These are phyloP conservation scores for Dictyophora rubrovolvata DNA, from an alignment of 768 basidiomycete species.

Conservation along the genomic window DNA sequence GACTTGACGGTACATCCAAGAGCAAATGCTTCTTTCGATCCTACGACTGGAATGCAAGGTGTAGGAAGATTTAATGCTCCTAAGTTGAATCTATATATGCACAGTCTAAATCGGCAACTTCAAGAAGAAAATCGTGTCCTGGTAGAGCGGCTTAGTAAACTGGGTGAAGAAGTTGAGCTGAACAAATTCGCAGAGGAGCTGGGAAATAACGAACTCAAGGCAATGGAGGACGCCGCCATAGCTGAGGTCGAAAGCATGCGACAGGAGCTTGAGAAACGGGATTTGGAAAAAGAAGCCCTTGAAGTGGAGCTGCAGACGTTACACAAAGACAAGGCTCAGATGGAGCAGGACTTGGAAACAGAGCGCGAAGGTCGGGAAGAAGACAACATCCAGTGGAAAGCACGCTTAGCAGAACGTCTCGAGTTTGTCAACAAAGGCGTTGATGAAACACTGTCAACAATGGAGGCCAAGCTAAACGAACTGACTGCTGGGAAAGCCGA, in stretches of 20 bases:
- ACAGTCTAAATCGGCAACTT: constrained; percentile 71
- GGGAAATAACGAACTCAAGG: constrained; percentile 45
- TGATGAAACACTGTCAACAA: constrained; percentile 49
- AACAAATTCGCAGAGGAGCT: constrained; percentile 29
- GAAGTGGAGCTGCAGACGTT: constrained; percentile 11
- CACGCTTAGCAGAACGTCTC: constrained; percentile 63
- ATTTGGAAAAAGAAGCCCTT: constrained; percentile 34
- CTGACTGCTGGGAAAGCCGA: constrained; percentile 35
- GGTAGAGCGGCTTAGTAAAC: constrained; percentile 38
- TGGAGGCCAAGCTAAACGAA: constrained; percentile 45
- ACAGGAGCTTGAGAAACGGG: constrained; percentile 31
- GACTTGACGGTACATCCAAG: constrained; percentile 65
- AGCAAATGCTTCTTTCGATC: constrained; percentile 84
- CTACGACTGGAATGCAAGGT: constrained; percentile 53
- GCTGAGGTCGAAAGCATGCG: constrained; percentile 58
- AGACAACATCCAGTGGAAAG: constrained; percentile 64
- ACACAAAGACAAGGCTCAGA: constrained; percentile 12
- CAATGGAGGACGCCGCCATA: constrained; percentile 52
- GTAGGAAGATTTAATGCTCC: constrained; percentile 74
- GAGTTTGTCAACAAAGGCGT: constrained; percentile 62
- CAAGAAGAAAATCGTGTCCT: constrained; percentile 79
- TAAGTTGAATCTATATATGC: constrained; percentile 79
- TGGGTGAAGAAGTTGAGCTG: constrained; percentile 36
- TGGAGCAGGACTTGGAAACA: constrained; percentile 36
- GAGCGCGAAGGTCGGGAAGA: constrained; percentile 49